Conservation (phyloP, 768 basidiomycete species). For the Lactifluus piperatus region DNA sequence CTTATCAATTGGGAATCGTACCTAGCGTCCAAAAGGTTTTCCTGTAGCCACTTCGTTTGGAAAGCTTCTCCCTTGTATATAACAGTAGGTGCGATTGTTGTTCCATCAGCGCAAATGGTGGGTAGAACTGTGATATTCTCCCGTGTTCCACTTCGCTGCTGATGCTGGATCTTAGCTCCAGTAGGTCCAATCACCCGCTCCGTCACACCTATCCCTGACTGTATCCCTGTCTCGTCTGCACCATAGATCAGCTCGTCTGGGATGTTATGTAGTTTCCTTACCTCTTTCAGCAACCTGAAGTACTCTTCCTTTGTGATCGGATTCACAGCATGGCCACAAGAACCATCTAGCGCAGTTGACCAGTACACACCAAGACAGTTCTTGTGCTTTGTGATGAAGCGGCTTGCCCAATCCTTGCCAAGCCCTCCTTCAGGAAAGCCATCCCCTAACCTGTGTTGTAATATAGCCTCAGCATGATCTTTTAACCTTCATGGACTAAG, state of each 20-base stretch:
- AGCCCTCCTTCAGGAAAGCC: slow-evolving; percentile 22
- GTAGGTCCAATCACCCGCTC: slow-evolving; percentile 28
- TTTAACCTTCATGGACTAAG: slow-evolving; percentile 20
- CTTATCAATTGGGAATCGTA: slow-evolving; percentile 21
- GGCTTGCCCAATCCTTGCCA: slow-evolving; percentile 30
- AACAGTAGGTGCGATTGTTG: slow-evolving; percentile 29
- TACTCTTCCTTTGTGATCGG: slow-evolving; percentile 28
- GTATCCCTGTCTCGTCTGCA: slow-evolving; percentile 31
- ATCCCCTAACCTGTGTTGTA: not conserved
- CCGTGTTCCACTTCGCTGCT: slow-evolving; percentile 27
- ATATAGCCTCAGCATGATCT: slow-evolving; percentile 28
- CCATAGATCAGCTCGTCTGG: slow-evolving; percentile 27
- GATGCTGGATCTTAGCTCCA: slow-evolving; percentile 25
- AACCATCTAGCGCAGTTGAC: slow-evolving; percentile 29
- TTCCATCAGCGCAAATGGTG: slow-evolving; percentile 38
- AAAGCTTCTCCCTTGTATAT: slow-evolving; percentile 34
- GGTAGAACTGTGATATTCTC: slow-evolving; percentile 36
- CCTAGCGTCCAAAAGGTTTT: slow-evolving; percentile 34
- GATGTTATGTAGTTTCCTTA: slow-evolving; percentile 18
- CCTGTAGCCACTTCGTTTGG: slow-evolving; percentile 31
- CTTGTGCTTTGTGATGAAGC: slow-evolving; percentile 25
- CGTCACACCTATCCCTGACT: slow-evolving; percentile 21
- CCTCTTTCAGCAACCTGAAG: slow-evolving; percentile 28
- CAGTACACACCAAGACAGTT: slow-evolving; percentile 26
- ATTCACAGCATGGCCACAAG: slow-evolving; percentile 32